These are phyloP conservation scores for Nakazawaea molendinolei DNA, from an alignment of 805 yeast genomes.

Conservation along the genomic window DNA sequence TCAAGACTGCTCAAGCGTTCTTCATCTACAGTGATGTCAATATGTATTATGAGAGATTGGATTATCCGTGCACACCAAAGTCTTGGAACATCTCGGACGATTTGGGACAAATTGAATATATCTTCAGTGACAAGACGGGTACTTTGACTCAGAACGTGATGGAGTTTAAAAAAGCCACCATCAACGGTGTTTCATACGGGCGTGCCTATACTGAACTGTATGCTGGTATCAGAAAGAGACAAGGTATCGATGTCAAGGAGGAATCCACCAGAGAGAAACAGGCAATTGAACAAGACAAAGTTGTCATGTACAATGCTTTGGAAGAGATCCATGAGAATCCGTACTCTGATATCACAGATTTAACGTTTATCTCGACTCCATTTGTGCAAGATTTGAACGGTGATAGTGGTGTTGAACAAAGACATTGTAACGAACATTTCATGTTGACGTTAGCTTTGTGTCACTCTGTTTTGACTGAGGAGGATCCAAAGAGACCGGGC, in stretches of 20 bases:
- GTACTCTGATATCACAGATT: conserved; percentile 50
- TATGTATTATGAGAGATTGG: conserved; percentile 63
- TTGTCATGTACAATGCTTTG: conserved; percentile 41
- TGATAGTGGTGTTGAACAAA: conserved; percentile 42
- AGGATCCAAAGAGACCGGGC: conserved; percentile 51
- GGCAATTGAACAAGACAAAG: conserved; percentile 35
- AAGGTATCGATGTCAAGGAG: conserved; percentile 52
- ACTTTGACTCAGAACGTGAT: conserved; percentile 77
- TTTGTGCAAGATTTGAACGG: conserved; percentile 60
- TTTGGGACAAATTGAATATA: conserved; percentile 76
- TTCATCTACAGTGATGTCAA: conserved; percentile 65
- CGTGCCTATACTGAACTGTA: conserved; percentile 73
- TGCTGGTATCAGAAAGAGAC: conserved; percentile 62
- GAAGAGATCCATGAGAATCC: conserved; percentile 31
- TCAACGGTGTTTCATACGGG: conserved; percentile 64
- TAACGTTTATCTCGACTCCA: conserved; percentile 64
- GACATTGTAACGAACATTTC: conserved; percentile 59
- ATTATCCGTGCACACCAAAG: conserved; percentile 74
- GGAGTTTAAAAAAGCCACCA: conserved; percentile 75
- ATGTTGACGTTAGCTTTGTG: conserved; percentile 73
- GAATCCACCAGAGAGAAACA: conserved; percentile 36
- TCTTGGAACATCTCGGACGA: conserved; percentile 83
- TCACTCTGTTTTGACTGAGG: conserved; percentile 71
- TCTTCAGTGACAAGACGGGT: conserved; percentile 81
- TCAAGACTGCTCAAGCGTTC: conserved; percentile 69